Base-by-base conservation (phyloP, 371 early-diverging fungal species). In the Rhizopus stolonifer region DNA sequence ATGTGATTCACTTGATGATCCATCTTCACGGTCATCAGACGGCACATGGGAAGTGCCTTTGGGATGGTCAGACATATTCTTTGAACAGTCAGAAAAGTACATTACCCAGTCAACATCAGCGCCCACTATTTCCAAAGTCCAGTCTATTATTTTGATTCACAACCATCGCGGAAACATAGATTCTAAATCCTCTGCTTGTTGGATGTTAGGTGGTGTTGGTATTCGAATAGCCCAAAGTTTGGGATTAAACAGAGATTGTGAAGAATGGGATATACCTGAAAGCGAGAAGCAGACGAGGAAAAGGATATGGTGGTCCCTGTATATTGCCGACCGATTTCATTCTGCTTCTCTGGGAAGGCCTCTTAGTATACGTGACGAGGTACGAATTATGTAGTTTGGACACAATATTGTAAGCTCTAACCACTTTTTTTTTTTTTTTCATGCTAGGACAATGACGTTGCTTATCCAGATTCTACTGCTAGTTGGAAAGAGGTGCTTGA, bases 41-140 rank as follows among this genome's bases (percentile, higher is more conserved):
- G 53, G 60, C 19, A 59, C 56, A 9, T 75, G 71, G 71, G 72
- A 75, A 38, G 61, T 75, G 0, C 72, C 75, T 2, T 10, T 63
- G 1, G 75, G 75, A 1, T 75, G 75, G 75, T 71, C 72, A 1
- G 72, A 75, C 40, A 67, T 67, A 14, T 75, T 75, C 25, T 75
- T 75, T 47, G 75, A 71, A 9, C 68, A 71, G 36, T 66, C 75
- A 2, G 61, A 68, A 33, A 58, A 47, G 2, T 57, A 67, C 32
- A 63, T 75, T 4, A 57, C 64, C 0, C 38, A 40, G 8, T 65
- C 62, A 1, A 26, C 67, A 5, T 49, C 62, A 9, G 45, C 59
- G 0, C 69, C 73, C 0, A 77, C 69, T 1, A 53, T 72, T 4
- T 67, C 70, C 18, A 77, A 69, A 42, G 69, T 77, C 0, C 77